Evolutionary conservation across 345 rosid species (phyloP), one percentile per base, ranked within the genome.

Genomic region (Garcia nutans): DNA sequence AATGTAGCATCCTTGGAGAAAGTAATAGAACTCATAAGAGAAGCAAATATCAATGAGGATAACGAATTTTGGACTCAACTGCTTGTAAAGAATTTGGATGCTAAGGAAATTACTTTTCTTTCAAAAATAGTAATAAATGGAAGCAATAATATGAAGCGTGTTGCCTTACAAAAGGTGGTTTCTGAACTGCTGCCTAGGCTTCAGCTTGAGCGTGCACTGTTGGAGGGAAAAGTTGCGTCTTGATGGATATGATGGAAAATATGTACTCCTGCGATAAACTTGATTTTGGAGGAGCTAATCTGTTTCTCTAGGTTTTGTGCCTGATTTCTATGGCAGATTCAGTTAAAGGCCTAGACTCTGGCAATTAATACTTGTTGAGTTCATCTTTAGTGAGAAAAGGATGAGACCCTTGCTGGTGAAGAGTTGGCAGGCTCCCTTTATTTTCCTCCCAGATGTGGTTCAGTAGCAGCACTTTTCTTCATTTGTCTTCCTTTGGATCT

Each of bases 1-100:
- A 93, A 89, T 71, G 99, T 96, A 62, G 98, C 98, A 24, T 85
- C 85, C 70, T 72, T 88, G 71, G 86, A 83, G 64, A 85, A 83
- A 79, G 94, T 89, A 65, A 83, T 88, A 41, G 89, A 91, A 82
- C 88, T 93, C 68, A 74, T 93, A 73, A 85, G 78, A 79, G 88
- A 78, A 63, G 82, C 92, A 19, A 74, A 89, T 72, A 89, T 93
- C 73, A 85, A 89, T 2, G 93, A 91, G 74, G 97, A 96, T 72
- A 88, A 87, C 52, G 75, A 75, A 44, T 84, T 89, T 78, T 88
- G 97, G 85, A 77, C 74, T 74, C 82, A 88, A 75, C 74, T 89
- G 49, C 82, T 91, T 0, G 70, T 71, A 50, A 86, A 82, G 66
- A 84, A 78, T 62, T 23, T 68, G 49, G 81, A 84, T 37, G 54